These are phyloP conservation scores for Pythium phragmiticola DNA, from an alignment of 352 stramenopile species.

Conservation along the genomic window DNA sequence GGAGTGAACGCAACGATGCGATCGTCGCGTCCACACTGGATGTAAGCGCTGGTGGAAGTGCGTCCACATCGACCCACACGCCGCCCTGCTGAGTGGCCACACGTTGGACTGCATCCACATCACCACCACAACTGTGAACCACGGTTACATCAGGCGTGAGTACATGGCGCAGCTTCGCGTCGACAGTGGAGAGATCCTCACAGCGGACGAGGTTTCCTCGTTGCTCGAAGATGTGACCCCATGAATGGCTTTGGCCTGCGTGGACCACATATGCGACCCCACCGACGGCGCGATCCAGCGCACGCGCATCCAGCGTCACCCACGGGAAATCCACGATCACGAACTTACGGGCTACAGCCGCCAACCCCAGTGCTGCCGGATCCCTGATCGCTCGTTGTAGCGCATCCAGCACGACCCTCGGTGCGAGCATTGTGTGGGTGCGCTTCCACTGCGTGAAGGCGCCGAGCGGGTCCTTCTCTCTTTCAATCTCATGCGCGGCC, in stretches of 20 bases:
- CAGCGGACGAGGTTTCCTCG: conserved; percentile 12
- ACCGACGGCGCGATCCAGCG: conserved; percentile 36
- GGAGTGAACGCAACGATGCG: conserved; percentile 1
- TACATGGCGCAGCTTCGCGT: conserved; percentile 2
- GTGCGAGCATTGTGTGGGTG: conserved; percentile 30
- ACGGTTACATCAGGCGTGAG: conserved; percentile 15
- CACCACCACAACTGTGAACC: conserved; percentile 8
- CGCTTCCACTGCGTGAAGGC: conserved; percentile 30
- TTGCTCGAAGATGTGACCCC: conserved; percentile 9
- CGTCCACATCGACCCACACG: conserved; percentile 14
- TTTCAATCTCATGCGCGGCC: conserved; percentile 14
- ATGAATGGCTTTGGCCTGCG: not conserved
- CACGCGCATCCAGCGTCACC: conserved; percentile 22
- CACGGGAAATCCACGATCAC: conserved; percentile 48
- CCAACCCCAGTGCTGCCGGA: conserved; percentile 5
- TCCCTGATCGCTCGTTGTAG: conserved; percentile 21
- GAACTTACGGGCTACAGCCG: conserved; percentile 32
- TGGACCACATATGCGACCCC: conserved; percentile 19
- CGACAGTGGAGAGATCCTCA: not conserved
- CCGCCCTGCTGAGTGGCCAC: not conserved
- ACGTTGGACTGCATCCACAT: not conserved
- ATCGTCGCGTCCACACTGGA: not conserved
- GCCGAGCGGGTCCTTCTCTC: conserved; percentile 30
- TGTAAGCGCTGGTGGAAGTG: not conserved
- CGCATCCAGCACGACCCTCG: conserved; percentile 27